Evolutionary conservation across 192 early-diverging fungal genomes (phyloP), one percentile per base, ranked within the genome.

Genomic region (Backusella macrospora): DNA sequence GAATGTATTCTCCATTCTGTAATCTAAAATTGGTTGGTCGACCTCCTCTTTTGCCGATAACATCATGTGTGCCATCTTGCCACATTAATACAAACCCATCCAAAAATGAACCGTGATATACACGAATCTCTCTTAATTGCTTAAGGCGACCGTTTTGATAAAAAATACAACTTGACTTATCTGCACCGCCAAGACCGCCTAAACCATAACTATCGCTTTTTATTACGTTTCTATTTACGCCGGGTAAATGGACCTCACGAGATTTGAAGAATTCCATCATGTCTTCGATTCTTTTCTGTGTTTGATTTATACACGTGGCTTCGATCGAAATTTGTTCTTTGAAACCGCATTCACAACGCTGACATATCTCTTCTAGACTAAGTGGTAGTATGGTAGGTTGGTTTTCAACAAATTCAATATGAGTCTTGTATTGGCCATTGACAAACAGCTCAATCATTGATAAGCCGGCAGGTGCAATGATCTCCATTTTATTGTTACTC

Each of bases 391-490:
- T 3, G 12, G 40, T 66, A 1, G 80, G 74, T 39, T 49, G 80
- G 48, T 86, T 78, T 38, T 73, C 62, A 5, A 83, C 73, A 62
- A 81, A 91, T 74, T 91, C 90, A 65, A 84, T 70, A 72, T 90
- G 88, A 26, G 55, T 66, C 59, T 77, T 73, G 68, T 86, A 83
- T 44, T 49, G 44, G 21, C 72, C 84, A 39, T 86, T 79, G 46
- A 91, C 80, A 72, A 83, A 80, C 18, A 86, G 63, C 71, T 91
- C 90, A 6, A 90, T 65, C 76, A 90, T 84, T 9, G 87, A 83
- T 39, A 91, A 75, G 21, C 88, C 89, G 39, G 75, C 81, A n/a
- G 71, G 76, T 49, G 62, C 70, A 18, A 73, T 81, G 13, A 77
- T 74, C 9, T 83, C n/a, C 5, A 85, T 15, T n/a, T 77, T 26